A percentile compares a stretch with the other conserved stretches of the same genome.
phyloP scores from a whole-genome alignment of 1,284 basidiomycete species.

The Cerrena zonata region DNA sequence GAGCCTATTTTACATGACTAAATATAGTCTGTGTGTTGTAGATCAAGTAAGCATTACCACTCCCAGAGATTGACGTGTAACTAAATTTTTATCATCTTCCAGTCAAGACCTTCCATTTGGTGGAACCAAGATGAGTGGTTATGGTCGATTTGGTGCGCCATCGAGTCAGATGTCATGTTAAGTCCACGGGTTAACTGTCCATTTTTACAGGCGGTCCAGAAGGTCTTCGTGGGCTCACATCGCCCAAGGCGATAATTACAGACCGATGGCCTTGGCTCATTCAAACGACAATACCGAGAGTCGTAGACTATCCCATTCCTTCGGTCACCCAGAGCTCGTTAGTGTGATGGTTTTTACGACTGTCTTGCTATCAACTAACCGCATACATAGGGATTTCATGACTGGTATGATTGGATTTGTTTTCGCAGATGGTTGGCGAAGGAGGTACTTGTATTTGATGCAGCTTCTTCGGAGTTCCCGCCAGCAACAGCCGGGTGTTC shows the following conservation, averaged over 20 bases:
- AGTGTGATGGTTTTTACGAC: conserved; percentile 29
- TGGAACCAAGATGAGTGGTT: conserved; percentile 83
- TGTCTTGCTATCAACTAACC: conserved; percentile 8
- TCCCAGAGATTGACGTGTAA: background rate
- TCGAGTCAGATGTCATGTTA: conserved; percentile 3
- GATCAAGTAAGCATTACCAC: background rate
- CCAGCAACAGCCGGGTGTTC: background rate
- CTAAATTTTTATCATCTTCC: conserved; percentile 11
- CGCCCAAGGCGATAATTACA: conserved; percentile 79
- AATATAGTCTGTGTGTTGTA: background rate
- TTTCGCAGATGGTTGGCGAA: conserved; percentile 68
- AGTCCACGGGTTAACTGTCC: conserved; percentile 10
- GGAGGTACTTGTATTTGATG: conserved; percentile 49
- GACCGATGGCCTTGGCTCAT: conserved; percentile 81
- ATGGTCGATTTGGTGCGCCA: conserved; percentile 77
- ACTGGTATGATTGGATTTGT: conserved; percentile 68
- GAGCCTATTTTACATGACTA: background rate
- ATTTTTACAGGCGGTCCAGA: conserved; percentile 71
- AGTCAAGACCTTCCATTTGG: conserved; percentile 95
- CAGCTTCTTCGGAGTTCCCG: conserved; percentile 26
- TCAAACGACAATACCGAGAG: conserved; percentile 81
- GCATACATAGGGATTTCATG: conserved; percentile 63
- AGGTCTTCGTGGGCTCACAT: conserved; percentile 81
- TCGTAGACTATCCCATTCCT: conserved; percentile 82
- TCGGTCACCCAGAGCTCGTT: conserved; percentile 78